phyloP scores from a whole-genome alignment of 345 rosid genomes.

The Brassica cretica region DNA sequence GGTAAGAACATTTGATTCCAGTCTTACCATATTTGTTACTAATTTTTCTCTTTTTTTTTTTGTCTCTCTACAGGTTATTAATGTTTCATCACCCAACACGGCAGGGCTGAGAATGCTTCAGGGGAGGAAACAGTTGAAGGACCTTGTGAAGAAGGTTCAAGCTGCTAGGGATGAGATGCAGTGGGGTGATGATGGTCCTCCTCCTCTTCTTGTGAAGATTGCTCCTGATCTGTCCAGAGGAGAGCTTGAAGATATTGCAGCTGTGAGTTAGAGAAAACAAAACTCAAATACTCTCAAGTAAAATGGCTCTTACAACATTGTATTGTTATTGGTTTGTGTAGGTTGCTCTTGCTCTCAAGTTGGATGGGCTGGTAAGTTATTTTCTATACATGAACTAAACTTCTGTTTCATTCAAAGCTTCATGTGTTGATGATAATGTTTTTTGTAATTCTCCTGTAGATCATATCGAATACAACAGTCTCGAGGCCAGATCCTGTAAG shows the following conservation, averaged over 20 bases:
- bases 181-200: conserved; percentile 99
- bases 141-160: conserved; percentile 93
- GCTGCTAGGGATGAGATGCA: conserved; percentile 99
- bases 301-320: conserved; percentile 37
- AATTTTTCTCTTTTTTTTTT: neutral
- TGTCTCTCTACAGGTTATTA: conserved; percentile 61
- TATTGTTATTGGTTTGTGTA: conserved; percentile 39
- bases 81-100: conserved; percentile 97
- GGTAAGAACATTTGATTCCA: conserved; percentile 47
- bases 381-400: neutral
- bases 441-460: conserved; percentile 43
- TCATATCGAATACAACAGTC: conserved; percentile 89
- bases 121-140: conserved; percentile 95
- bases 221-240: conserved; percentile 95
- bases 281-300: neutral
- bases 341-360: conserved; percentile 93
- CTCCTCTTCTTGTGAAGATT: conserved; percentile 93
- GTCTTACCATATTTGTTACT: neutral
- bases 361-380: conserved; percentile 91
- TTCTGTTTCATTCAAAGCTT: neutral
- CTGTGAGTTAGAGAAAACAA: conserved; percentile 45
- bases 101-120: conserved; percentile 95
- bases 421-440: neutral
- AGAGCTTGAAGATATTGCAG: conserved; percentile 99
- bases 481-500: conserved; percentile 76